A percentile compares a stretch with the other conserved stretches of the same genome.
Evolutionary conservation across 352 stramenopile species (phyloP).

Genomic region (Pythium apleroticum): DNA sequence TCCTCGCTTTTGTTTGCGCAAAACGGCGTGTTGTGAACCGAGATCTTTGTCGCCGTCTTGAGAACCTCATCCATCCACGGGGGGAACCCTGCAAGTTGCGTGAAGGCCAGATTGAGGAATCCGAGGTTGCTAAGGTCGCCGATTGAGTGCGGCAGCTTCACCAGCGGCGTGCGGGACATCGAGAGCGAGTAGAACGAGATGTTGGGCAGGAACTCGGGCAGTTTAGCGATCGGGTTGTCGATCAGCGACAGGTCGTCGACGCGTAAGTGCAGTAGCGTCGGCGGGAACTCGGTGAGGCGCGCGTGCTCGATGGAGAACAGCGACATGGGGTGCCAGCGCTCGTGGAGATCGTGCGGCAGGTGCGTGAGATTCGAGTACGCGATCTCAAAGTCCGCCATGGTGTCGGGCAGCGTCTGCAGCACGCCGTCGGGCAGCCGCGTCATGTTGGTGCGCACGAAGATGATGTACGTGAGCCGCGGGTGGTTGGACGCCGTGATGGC

Average conservation of each 20-base stretch:
- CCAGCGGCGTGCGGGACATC: conserved; percentile 28
- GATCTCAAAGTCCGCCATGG: conserved; percentile 33
- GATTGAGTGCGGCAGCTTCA: conserved; percentile 22
- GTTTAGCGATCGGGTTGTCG: conserved; percentile 9
- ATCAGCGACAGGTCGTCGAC: conserved; percentile 30
- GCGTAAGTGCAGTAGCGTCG: conserved; percentile 4
- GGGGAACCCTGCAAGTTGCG: conserved; percentile 25
- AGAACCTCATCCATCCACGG: conserved; percentile 29
- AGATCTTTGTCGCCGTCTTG: conserved; percentile 9
- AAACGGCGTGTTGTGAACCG: conserved; percentile 21
- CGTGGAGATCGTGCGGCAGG: conserved; percentile 19
- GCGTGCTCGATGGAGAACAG: conserved; percentile 30
- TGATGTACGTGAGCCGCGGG: conserved; percentile 25
- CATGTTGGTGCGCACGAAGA: conserved; percentile 35
- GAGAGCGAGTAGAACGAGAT: conserved; percentile 18
- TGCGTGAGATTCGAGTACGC: conserved; percentile 25
- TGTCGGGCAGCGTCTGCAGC: conserved; percentile 17
- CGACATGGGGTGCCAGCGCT: conserved; percentile 22
- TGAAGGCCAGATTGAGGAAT: conserved; percentile 35
- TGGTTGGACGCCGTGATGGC: conserved; percentile 24
- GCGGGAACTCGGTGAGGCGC: conserved; percentile 17
- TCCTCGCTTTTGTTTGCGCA: conserved; percentile 1
- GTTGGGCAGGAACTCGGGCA: conserved; percentile 10
- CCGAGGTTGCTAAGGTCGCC: conserved; percentile 24
- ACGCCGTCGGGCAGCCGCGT: conserved; percentile 26